These are phyloP conservation scores for Phytophthora ramorum DNA, from an alignment of 352 stramenopile genomes.

Conservation along the genomic window DNA sequence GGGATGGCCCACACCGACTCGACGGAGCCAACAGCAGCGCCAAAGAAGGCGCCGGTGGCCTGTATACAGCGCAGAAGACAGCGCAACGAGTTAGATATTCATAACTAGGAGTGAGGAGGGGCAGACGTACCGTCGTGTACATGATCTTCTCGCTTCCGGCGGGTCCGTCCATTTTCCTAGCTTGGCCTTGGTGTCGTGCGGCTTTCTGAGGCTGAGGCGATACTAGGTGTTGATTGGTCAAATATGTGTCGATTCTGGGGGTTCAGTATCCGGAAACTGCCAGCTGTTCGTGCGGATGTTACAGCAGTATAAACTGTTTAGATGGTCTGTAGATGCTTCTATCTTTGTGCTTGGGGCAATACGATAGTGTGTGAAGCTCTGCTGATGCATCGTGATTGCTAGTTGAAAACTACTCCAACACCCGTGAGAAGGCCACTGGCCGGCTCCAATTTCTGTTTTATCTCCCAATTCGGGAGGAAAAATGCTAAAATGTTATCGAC, in stretches of 20 bases:
- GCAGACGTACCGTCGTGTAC: constrained; percentile 60
- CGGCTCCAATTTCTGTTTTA: constrained; percentile 92
- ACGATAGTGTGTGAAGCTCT: constrained; percentile 94
- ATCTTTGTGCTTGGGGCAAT: constrained; percentile 95
- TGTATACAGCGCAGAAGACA: constrained; percentile 21
- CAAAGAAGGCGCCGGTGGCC: constrained; percentile 82
- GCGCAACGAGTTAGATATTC: not conserved
- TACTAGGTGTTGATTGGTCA: constrained; percentile 20
- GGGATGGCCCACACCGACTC: constrained; percentile 90
- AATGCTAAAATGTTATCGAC: too few species aligned
- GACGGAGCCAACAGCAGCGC: constrained; percentile 69
- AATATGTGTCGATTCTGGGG: constrained; percentile 4
- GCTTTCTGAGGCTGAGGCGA: constrained; percentile 14
- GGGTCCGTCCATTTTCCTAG: constrained; percentile 64
- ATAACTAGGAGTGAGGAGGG: not conserved
- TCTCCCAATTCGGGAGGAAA: constrained; percentile 73
- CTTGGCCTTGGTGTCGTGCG: constrained; percentile 31
- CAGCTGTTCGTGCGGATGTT: constrained; percentile 39
- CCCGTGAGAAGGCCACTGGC: constrained; percentile 90
- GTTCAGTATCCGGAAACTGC: not conserved
- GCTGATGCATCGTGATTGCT: constrained; percentile 95
- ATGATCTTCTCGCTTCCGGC: constrained; percentile 83
- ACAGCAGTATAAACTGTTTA: constrained; percentile 8
- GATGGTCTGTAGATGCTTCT: not conserved
- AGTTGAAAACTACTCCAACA: constrained; percentile 96